These are phyloP conservation scores for Platanthera guangdongensis DNA, from an alignment of 106 monocot genomes.

Conservation along the genomic window DNA sequence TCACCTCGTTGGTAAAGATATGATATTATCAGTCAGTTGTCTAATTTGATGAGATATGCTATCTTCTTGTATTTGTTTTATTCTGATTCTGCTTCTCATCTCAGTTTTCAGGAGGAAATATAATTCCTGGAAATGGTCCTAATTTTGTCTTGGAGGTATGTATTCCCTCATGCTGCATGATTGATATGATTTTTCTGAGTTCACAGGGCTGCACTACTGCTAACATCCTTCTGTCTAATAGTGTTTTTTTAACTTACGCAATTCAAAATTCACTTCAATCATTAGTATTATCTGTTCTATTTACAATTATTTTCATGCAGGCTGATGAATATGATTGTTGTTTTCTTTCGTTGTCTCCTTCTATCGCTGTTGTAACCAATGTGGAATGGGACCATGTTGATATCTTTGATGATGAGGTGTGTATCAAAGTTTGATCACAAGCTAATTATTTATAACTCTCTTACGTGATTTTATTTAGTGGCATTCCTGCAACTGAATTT, in stretches of 20 bases:
- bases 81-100: neutral
- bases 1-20: neutral
- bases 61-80: neutral
- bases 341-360: constrained; percentile 37
- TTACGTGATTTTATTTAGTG: neutral
- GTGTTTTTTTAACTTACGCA: neutral
- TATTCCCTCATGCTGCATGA: neutral
- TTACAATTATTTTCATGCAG: constrained; percentile 14
- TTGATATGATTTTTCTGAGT: neutral
- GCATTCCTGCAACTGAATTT: neutral
- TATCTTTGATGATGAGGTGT: constrained; percentile 32
- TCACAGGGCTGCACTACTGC: too few species aligned
- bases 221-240: neutral
- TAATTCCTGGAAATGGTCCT: constrained; percentile 31
- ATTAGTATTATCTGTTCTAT: neutral
- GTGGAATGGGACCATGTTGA: constrained; percentile 50
- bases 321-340: constrained; percentile 51
- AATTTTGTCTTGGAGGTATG: constrained; percentile 40
- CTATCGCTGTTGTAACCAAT: constrained; percentile 37
- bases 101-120: constrained; percentile 37
- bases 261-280: neutral
- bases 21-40: neutral
- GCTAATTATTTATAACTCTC: neutral
- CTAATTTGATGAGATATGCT: neutral
- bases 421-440: neutral